phyloP scores from a whole-genome alignment of 2,329 filamentous ascomycete species.

The Sclerotinia sclerotiorum region DNA sequence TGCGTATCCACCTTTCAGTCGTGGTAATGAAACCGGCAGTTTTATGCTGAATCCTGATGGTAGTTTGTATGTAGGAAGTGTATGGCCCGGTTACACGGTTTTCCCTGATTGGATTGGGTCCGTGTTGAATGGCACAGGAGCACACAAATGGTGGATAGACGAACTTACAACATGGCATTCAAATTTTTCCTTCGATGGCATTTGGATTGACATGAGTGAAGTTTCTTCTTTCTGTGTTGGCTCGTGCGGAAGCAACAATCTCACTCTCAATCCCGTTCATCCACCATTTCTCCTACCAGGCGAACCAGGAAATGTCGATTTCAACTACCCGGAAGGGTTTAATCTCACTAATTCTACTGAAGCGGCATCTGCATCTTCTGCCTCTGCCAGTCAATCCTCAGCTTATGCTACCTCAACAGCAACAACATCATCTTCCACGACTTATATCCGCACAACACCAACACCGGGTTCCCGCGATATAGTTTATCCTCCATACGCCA shows the following conservation, averaged over 20 bases:
- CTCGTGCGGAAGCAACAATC: constrained; percentile 65
- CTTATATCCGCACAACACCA: constrained; percentile 58
- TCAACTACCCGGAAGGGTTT: constrained; percentile 68
- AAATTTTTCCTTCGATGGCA: constrained; percentile 51
- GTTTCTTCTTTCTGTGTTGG: constrained; percentile 66
- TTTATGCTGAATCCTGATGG: constrained; percentile 60
- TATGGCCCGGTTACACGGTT: constrained; percentile 71
- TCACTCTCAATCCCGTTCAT: constrained; percentile 67
- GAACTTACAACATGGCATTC: constrained; percentile 60
- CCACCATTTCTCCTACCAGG: constrained; percentile 65
- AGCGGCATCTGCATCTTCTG: constrained; percentile 58
- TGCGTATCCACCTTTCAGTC: constrained; percentile 60
- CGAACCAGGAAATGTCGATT: constrained; percentile 59
- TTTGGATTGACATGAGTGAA: constrained; percentile 62
- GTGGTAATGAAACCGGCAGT: constrained; percentile 56
- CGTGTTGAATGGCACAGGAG: constrained; percentile 59
- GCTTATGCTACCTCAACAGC: constrained; percentile 40
- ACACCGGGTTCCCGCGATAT: constrained; percentile 65
- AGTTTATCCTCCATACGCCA: constrained; percentile 72
- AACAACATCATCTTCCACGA: constrained; percentile 39
- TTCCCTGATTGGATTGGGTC: constrained; percentile 71
- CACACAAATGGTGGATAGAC: constrained; percentile 66
- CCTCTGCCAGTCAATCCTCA: constrained; percentile 50
- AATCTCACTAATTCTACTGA: constrained; percentile 67
- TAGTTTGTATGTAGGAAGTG: constrained; percentile 57